Evolutionary conservation across 805 yeast species (phyloP), one percentile per base, ranked within the genome.

Genomic region (Candida silvicultrix): DNA sequence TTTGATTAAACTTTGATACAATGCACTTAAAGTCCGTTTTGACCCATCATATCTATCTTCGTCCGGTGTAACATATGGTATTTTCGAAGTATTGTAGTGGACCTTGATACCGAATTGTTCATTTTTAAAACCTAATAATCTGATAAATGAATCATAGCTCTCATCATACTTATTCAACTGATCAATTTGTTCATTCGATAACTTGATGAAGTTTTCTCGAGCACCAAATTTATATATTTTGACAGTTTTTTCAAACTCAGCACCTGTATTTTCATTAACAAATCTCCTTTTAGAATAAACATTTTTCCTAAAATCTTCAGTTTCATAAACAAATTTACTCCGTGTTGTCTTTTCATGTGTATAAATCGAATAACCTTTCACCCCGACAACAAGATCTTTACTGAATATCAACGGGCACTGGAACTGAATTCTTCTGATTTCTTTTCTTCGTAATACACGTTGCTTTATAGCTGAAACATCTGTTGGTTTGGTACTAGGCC

Each of bases 351-450:
- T 73, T 47, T 81, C 83, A 44, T 77, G 79, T 8, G 72, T 69
- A 49, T 74, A 76, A n/a, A 85, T 70, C 0, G 83, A 65, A 56
- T 80, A 85, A 0, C 96, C 97, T 52, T 77, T 78, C 1, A 90
- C 71, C 0, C 89, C 84, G 41, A 92, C 74, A 0, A 71, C 69
- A 18, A 90, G 46, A 0, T 68, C 64, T 34, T 77, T 78, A 40
- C 80, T 73, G 5, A 88, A 64, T 1, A 78, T 72, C 40, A 89
- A 62, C 10, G 81, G 77, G 49, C 85, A 78, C 15, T 76, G 71
- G 57, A 85, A 86, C 42, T 75, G 77, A 0, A 81, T 72, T 41
- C 95, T 65, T 41, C 76, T 75, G 4, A 85, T 73, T 53, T 83
- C 85, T 50, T 78, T 82, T 28, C 78, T 69, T 40, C 83, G 64